phyloP scores from a whole-genome alignment of 2,329 filamentous ascomycete species.

The Fusarium cicatricum region DNA sequence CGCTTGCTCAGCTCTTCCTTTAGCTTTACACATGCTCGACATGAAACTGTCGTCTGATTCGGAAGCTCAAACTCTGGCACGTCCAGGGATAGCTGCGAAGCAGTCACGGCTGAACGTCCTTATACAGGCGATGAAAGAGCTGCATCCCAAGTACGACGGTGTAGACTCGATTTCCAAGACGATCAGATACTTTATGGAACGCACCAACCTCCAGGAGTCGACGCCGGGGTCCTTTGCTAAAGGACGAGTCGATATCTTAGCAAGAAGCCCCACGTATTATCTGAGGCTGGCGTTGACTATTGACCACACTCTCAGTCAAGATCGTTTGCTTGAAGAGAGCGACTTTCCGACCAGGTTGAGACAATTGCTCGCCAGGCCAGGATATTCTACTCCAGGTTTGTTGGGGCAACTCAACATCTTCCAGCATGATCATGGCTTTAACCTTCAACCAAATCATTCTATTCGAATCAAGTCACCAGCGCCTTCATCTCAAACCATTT shows the following conservation, averaged over 20 bases:
- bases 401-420: conserved; percentile 8
- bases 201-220: conserved; percentile 11
- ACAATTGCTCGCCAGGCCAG: conserved; percentile 1
- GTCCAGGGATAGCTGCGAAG: conserved; percentile 20
- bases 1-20: conserved; percentile 29
- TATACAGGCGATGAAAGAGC: conserved; percentile 29
- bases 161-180: conserved; percentile 34
- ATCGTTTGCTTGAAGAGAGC: conserved; percentile 24
- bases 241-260: conserved; percentile 16
- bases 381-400: conserved; percentile 9
- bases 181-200: conserved; percentile 35
- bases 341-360: conserved; percentile 25
- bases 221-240: not conserved
- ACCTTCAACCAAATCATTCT: not conserved
- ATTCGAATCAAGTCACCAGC: not conserved
- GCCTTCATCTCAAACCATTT: conserved; percentile 10
- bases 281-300: conserved; percentile 28
- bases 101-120: conserved; percentile 30
- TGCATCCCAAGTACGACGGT: conserved; percentile 31
- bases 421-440: not conserved
- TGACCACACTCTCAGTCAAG: conserved; percentile 28
- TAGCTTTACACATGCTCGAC: conserved; percentile 32
- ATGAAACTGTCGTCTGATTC: conserved; percentile 27
- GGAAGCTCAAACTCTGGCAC: conserved; percentile 14
- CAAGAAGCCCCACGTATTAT: conserved; percentile 27